Evolutionary conservation across 345 rosid species (phyloP).

Genomic region (Euphorbia peplus): DNA sequence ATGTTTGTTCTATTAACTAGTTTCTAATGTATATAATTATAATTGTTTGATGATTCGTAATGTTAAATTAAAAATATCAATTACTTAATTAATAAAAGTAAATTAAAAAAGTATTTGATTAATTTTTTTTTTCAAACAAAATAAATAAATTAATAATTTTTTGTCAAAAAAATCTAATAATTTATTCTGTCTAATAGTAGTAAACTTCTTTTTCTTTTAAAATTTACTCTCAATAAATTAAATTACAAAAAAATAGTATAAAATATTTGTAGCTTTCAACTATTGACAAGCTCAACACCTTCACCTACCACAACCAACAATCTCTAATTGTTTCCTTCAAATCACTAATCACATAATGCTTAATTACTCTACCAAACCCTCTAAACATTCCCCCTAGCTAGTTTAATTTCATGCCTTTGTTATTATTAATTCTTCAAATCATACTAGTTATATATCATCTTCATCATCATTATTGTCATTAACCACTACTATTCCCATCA

Average conservation of each 20-base stretch:
- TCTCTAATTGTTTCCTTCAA: neutral
- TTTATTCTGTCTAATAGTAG: no score
- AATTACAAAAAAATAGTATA: neutral
- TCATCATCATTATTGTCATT: neutral
- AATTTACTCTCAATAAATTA: neutral
- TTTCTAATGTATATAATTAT: no score
- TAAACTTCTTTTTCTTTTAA: neutral
- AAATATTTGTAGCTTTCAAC: slow-evolving; percentile 16
- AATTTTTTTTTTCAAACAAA: no score
- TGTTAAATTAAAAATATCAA: no score
- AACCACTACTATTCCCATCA: neutral
- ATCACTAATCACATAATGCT: neutral
- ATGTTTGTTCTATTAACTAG: no score
- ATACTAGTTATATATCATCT: neutral
- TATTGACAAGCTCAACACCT: slow-evolving; percentile 9
- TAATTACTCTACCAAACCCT: slow-evolving; percentile 27
- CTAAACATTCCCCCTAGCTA: no score
- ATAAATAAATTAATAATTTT: no score
- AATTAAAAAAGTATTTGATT: no score
- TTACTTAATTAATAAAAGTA: no score
- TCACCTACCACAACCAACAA: slow-evolving; percentile 23
- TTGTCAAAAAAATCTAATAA: no score
- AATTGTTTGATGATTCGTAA: no score
- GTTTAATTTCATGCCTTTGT: neutral
- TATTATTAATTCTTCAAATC: neutral